A percentile compares a stretch with the other conserved stretches of the same genome.
Conservation (phyloP, 2,329 filamentous ascomycete species). For the Dissoconium aciculare region DNA sequence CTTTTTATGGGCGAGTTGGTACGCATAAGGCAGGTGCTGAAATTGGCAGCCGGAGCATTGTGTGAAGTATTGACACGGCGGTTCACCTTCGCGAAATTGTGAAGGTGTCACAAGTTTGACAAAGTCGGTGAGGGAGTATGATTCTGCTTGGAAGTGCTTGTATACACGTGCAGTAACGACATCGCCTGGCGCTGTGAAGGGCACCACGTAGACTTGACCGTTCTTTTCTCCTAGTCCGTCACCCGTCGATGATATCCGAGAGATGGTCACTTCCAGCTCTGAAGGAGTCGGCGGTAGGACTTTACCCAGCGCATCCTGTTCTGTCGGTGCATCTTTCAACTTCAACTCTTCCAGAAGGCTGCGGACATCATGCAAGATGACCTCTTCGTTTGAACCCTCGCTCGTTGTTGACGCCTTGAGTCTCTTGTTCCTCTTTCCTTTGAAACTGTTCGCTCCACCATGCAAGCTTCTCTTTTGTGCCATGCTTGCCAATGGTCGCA, state of each 20-base stretch:
- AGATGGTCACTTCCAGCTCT: slow-evolving; percentile 69
- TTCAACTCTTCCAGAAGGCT: slow-evolving; percentile 26
- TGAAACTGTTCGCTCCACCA: slow-evolving; percentile 25
- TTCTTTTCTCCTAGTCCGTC: slow-evolving; percentile 66
- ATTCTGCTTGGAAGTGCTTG: slow-evolving; percentile 40
- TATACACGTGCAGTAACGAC: slow-evolving; percentile 62
- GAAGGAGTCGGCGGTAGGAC: slow-evolving; percentile 46
- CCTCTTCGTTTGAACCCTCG: slow-evolving; percentile 36
- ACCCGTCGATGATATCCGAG: slow-evolving; percentile 75
- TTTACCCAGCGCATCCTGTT: slow-evolving; percentile 3
- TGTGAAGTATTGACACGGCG: slow-evolving; percentile 69
- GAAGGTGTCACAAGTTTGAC: slow-evolving; percentile 61
- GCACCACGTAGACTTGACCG: slow-evolving; percentile 68
- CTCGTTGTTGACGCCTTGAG: slow-evolving; percentile 29
- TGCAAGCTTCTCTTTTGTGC: slow-evolving; percentile 25
- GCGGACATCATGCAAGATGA: slow-evolving; percentile 33
- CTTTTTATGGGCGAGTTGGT: slow-evolving; percentile 74
- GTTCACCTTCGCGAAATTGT: slow-evolving; percentile 55
- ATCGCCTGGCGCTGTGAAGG: slow-evolving; percentile 80
- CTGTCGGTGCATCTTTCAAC: slow-evolving; percentile 6
- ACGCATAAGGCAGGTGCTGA: slow-evolving; percentile 83
- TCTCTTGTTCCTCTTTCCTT: slow-evolving; percentile 31
- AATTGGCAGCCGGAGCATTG: slow-evolving; percentile 88
- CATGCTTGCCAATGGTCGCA: too few relatives aligned
- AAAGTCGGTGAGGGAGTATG: slow-evolving; percentile 67